A percentile compares a stretch with the other conserved stretches of the same genome.
Conservation (phyloP, 2,329 filamentous ascomycete species). For the Didymella keratinophila region DNA sequence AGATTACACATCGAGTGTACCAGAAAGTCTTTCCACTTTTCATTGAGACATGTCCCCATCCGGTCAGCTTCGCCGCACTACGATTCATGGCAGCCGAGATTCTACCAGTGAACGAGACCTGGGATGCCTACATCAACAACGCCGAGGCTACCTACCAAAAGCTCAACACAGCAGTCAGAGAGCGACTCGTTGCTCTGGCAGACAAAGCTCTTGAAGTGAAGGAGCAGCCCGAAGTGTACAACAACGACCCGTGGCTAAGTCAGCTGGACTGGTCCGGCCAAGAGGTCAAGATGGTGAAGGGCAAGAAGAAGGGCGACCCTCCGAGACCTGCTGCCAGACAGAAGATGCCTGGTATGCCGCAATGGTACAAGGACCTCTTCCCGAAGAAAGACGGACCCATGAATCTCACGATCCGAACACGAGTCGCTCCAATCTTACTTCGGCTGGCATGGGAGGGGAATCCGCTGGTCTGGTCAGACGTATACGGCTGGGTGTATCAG, state of each 20-base stretch:
- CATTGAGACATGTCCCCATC: conserved; percentile 88
- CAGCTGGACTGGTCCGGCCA: conserved; percentile 97
- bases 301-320: conserved; percentile 84
- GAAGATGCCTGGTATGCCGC: conserved; percentile 92
- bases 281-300: conserved; percentile 88
- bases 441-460: conserved; percentile 87
- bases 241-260: conserved; percentile 85
- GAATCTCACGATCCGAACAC: conserved; percentile 81
- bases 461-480: conserved; percentile 91
- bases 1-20: conserved; percentile 92
- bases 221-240: conserved; percentile 71
- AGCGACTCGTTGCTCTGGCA: conserved; percentile 75
- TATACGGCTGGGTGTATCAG: conserved; percentile 90
- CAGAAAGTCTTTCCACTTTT: conserved; percentile 92
- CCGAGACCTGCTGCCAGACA: conserved; percentile 80
- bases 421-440: conserved; percentile 84
- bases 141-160: conserved; percentile 85
- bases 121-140: conserved; percentile 83
- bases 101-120: conserved; percentile 84
- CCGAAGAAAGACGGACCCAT: conserved; percentile 72
- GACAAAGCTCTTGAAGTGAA: conserved; percentile 80
- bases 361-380: conserved; percentile 96
- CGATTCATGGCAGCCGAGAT: conserved; percentile 94
- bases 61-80: conserved; percentile 94
- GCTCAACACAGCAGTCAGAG: conserved; percentile 78